A percentile compares a stretch with the other conserved stretches of the same genome.
Evolutionary conservation across 1,139 yeast genomes (phyloP).

Genomic region (Cylindricascospora bacillispora): DNA sequence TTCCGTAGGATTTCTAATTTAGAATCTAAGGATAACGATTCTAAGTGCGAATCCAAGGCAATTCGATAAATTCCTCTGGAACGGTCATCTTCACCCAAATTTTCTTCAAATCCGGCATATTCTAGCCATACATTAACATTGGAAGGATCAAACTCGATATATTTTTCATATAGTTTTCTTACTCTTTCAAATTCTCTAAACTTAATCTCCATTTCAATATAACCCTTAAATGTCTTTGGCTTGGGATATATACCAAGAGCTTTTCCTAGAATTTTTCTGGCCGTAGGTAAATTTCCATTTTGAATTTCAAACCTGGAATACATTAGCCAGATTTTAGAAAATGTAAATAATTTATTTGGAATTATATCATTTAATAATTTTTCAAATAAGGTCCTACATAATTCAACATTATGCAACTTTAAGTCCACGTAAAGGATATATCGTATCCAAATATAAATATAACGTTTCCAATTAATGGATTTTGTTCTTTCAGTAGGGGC

Average conservation of each 20-base stretch:
- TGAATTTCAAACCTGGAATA: slow-evolving; percentile 68
- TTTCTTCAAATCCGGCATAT: slow-evolving; percentile 57
- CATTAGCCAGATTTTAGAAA: slow-evolving; percentile 63
- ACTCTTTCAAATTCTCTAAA: slow-evolving; percentile 72
- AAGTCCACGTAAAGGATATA: slow-evolving; percentile 57
- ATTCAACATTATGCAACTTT: slow-evolving; percentile 30
- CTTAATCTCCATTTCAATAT: slow-evolving; percentile 39
- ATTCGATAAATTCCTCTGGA: slow-evolving; percentile 48
- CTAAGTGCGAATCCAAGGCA: slow-evolving; percentile 28
- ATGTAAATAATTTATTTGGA: slow-evolving; percentile 49
- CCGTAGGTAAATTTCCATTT: slow-evolving; percentile 35
- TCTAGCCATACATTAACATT: slow-evolving; percentile 37
- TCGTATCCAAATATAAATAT: slow-evolving; percentile 57
- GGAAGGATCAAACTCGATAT: slow-evolving; percentile 42
- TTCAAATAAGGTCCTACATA: slow-evolving; percentile 41
- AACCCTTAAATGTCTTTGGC: slow-evolving; percentile 44
- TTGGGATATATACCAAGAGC: slow-evolving; percentile 59
- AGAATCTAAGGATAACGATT: slow-evolving; percentile 6
- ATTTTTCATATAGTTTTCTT: slow-evolving; percentile 56
- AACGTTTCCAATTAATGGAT: slow-evolving; percentile 46
- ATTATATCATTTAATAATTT: slow-evolving; percentile 33
- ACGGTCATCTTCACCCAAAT: slow-evolving; percentile 58
- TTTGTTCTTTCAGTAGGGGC: slow-evolving; percentile 33
- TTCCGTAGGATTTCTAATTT: slow-evolving; percentile 8
- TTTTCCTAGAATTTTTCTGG: slow-evolving; percentile 62